Evolutionary conservation across 1,284 basidiomycete species (phyloP).

Genomic region (Gomphus bonarii): DNA sequence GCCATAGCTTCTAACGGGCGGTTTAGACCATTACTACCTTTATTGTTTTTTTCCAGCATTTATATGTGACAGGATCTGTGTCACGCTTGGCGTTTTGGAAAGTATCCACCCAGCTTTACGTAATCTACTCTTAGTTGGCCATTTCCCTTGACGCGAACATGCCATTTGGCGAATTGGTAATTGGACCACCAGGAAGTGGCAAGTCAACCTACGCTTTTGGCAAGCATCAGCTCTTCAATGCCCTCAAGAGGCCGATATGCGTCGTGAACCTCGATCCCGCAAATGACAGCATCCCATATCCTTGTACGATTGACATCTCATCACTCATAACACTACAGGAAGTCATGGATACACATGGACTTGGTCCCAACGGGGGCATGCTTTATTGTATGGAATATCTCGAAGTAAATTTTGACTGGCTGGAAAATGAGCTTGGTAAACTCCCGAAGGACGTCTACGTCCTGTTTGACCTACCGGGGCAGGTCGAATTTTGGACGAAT

Average conservation of each 20-base stretch:
- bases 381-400: conserved; percentile 97
- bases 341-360: conserved; percentile 76
- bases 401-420: conserved; percentile 93
- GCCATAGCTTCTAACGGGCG: too few relatives aligned
- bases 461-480: conserved; percentile 93
- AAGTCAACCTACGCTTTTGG: conserved; percentile 94
- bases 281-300: conserved; percentile 84
- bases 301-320: conserved; percentile 80
- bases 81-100: too few relatives aligned
- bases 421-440: conserved; percentile 63
- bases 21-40: too few relatives aligned
- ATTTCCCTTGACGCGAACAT: conserved; percentile 26
- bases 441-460: conserved; percentile 73
- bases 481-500: conserved; percentile 96
- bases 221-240: conserved; percentile 86
- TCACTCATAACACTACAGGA: conserved; percentile 83
- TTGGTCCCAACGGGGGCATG: conserved; percentile 97
- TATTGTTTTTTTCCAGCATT: too few relatives aligned
- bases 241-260: conserved; percentile 76
- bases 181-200: conserved; percentile 86
- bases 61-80: too few relatives aligned
- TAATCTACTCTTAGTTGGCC: too few relatives aligned
- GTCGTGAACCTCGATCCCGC: conserved; percentile 97
- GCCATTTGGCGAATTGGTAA: conserved; percentile 83
- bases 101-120: too few relatives aligned